A percentile compares a stretch with the other conserved stretches of the same genome.
These are phyloP conservation scores for Heterococcus sp. DNA, from an alignment of 108 stramenopile genomes.

Conservation along the genomic window DNA sequence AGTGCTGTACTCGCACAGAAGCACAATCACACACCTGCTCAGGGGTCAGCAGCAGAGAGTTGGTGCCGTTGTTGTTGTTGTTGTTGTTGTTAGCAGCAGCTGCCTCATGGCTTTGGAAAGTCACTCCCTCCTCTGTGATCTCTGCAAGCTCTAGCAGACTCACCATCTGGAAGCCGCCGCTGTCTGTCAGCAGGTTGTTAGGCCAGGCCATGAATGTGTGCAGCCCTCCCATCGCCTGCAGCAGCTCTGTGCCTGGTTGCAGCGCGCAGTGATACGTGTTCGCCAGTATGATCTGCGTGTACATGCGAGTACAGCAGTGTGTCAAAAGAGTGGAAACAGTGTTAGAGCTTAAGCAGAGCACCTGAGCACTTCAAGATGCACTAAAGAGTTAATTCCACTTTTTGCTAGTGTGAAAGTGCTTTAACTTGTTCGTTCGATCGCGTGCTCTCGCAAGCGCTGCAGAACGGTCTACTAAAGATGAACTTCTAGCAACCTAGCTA, in stretches of 20 bases:
- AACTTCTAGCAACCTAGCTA: not conserved
- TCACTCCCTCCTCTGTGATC: slow-evolving; percentile 91
- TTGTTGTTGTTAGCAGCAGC: too few relatives aligned
- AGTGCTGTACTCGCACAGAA: not conserved
- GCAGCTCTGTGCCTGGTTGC: slow-evolving; percentile 80
- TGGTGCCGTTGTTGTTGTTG: slow-evolving; percentile 64
- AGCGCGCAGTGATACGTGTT: slow-evolving; percentile 96
- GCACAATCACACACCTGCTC: slow-evolving; percentile 63
- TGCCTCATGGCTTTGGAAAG: slow-evolving; percentile 89
- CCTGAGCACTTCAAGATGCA: too few relatives aligned
- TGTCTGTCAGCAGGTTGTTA: slow-evolving; percentile 79
- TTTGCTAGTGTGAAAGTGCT: too few relatives aligned
- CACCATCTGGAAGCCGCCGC: slow-evolving; percentile 98
- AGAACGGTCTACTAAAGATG: not conserved
- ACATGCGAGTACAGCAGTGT: not conserved
- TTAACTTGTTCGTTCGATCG: too few relatives aligned
- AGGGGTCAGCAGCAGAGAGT: slow-evolving; percentile 77
- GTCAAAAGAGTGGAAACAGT: not conserved
- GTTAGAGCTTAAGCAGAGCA: not conserved
- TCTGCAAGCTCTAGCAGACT: slow-evolving; percentile 80
- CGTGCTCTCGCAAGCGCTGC: not conserved
- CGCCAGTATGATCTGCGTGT: slow-evolving; percentile 74
- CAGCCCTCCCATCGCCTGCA: slow-evolving; percentile 69
- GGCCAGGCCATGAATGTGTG: slow-evolving; percentile 85
- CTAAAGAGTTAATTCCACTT: not conserved